Conservation (phyloP, 2,329 filamentous ascomycete genomes). For the Xylaria sp. region DNA sequence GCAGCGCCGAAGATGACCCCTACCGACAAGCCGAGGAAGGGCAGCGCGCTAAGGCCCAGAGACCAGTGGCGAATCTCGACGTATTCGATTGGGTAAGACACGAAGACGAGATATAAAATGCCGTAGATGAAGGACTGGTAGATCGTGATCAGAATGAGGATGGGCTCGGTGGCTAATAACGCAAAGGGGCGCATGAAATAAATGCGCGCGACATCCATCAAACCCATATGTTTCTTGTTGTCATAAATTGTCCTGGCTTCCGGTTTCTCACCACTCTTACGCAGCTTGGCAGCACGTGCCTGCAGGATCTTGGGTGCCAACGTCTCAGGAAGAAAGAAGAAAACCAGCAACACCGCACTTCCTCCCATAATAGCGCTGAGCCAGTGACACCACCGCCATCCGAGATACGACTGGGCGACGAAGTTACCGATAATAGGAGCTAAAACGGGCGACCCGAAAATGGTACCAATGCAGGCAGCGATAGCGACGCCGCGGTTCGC, state of each 20-base stretch:
- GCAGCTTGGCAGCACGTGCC: constrained; percentile 41
- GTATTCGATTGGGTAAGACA: constrained; percentile 61
- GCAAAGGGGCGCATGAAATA: constrained; percentile 38
- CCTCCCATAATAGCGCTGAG: constrained; percentile 50
- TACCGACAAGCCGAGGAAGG: constrained; percentile 58
- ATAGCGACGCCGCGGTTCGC: constrained; percentile 50
- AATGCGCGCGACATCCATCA: constrained; percentile 29
- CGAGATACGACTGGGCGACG: constrained; percentile 33
- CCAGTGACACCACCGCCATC: constrained; percentile 40
- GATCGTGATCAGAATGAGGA: constrained; percentile 57
- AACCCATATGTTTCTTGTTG: constrained; percentile 20
- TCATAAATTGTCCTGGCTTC: constrained; percentile 28
- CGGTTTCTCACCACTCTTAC: constrained; percentile 32
- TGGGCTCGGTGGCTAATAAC: constrained; percentile 60
- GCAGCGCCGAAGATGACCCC: constrained; percentile 52
- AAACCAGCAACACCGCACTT: constrained; percentile 27
- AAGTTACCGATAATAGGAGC: constrained; percentile 38
- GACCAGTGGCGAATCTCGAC: constrained; percentile 55
- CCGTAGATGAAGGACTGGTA: constrained; percentile 60
- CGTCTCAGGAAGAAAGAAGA: constrained; percentile 33
- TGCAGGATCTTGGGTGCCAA: constrained; percentile 45
- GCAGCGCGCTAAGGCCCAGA: constrained; percentile 55
- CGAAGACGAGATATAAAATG: constrained; percentile 59
- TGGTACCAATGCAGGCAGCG: constrained; percentile 51
- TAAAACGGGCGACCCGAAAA: constrained; percentile 35